phyloP scores from a whole-genome alignment of 139 green algal genomes.

The Chlamydomonas sp. region DNA sequence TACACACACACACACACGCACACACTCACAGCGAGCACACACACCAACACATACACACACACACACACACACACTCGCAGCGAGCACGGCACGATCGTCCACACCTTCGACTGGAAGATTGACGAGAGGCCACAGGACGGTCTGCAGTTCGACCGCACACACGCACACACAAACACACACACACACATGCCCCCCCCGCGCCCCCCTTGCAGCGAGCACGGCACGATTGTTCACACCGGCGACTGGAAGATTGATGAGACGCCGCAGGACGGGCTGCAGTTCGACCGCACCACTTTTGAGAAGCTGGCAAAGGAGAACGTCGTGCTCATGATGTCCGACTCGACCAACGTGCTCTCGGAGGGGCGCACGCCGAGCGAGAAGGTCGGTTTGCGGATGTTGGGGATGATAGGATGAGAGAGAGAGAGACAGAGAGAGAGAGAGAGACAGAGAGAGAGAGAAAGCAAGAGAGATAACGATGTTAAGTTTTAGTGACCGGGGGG shows the following conservation, averaged over 20 bases:
- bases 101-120: conserved; percentile 97
- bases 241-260: conserved; percentile 99
- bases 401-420: no score
- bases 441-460: no score
- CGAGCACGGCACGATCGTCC: conserved; percentile 85
- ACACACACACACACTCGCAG: no score
- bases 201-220: conserved; percentile 73
- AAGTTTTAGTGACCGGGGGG: no score
- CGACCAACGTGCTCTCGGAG: conserved; percentile 91
- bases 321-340: conserved; percentile 92
- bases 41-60: no score
- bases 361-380: conserved; percentile 80
- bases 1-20: no score
- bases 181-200: no score
- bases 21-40: no score
- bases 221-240: conserved; percentile 89
- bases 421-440: no score
- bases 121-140: conserved; percentile 92
- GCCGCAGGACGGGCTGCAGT: conserved; percentile 81
- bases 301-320: conserved; percentile 69
- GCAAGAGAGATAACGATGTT: no score
- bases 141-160: conserved; percentile 82
- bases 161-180: no score
- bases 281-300: conserved; percentile 86
- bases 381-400: no score